Evolutionary conservation across 805 yeast species (phyloP), one percentile per base, ranked within the genome.

Genomic region (Wickerhamiella vanderwaltii): DNA sequence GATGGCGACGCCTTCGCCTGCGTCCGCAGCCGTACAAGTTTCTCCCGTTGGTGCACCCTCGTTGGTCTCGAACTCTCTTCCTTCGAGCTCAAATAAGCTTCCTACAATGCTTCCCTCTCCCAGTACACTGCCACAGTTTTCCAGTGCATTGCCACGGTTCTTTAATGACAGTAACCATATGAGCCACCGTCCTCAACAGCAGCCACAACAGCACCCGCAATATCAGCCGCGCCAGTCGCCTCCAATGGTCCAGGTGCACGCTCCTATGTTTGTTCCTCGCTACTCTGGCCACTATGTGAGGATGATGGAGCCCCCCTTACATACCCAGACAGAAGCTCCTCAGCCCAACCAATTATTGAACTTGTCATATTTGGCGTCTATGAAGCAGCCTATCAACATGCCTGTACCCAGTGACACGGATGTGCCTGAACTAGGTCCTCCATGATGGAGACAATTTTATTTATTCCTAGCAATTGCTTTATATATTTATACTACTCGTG

Each of bases 281-380:
- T 30, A 38, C 18, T 15, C 32, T 19, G 29, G 29, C 12, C 35
- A 23, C 23, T 38, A 38, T 17, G 41, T 30, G 17, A 17, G 35
- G 24, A 38, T 38, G 41, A 30, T 23, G 25, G 30, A 35, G 1
- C 28, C 35, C 7, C 41, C 32, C 5, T 29, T 16, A 18, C 23
- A 25, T 20, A 13, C 26, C n/a, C 31, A 22, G 7, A 13, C n/a
- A 9, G 40, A 37, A 9, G 28, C 32, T 17, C 39, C 39, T 9
- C 40, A 22, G 19, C 40, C 40, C 9, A 30, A 32, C 22, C 41
- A 38, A 29, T 30, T 38, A n/a, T 23, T 38, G 35, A 38, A 38
- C 17, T 30, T 38, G 29, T 23, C 30, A 24, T 29, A 29, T 15
- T 16, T 38, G 23, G 41, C 41, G 11, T 16, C 30, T 20, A 38